Percentiles rank a stretch among this genome's conserved stretches.
These are phyloP conservation scores for Solanum chmielewskii DNA, from an alignment of 257 asterid species.

Conservation along the genomic window DNA sequence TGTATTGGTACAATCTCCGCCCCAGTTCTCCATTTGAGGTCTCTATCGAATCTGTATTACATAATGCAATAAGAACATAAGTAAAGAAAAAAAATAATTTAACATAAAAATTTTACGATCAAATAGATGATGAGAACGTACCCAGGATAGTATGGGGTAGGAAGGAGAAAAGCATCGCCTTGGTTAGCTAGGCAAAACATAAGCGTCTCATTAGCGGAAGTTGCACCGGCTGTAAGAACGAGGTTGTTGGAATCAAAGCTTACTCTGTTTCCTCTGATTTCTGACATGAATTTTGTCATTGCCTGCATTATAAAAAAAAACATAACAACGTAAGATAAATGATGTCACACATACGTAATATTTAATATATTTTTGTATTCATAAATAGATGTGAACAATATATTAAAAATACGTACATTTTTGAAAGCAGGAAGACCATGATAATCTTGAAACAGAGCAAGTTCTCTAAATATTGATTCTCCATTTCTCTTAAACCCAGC, in stretches of 20 bases:
- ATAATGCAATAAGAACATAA: not conserved
- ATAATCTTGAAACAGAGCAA: conserved; percentile 66
- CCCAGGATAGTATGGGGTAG: conserved; percentile 83
- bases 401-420: not conserved
- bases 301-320: conserved; percentile 30
- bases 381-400: not conserved
- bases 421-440: conserved; percentile 29
- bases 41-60: conserved; percentile 73
- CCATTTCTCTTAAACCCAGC: conserved; percentile 41
- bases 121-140: not conserved
- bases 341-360: not conserved
- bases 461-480: conserved; percentile 46
- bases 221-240: conserved; percentile 77
- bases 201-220: conserved; percentile 69
- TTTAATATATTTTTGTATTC: not conserved
- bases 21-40: conserved; percentile 83
- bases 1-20: conserved; percentile 71
- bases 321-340: not conserved
- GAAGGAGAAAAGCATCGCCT: conserved; percentile 63
- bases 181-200: conserved; percentile 63
- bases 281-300: conserved; percentile 48
- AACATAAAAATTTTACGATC: fast-evolving
- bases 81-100: not conserved
- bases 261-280: conserved; percentile 64
- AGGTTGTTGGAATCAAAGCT: conserved; percentile 42